These are phyloP conservation scores for Musa schizocarpa DNA, from an alignment of 176 grass and related monocot genomes.

Conservation along the genomic window DNA sequence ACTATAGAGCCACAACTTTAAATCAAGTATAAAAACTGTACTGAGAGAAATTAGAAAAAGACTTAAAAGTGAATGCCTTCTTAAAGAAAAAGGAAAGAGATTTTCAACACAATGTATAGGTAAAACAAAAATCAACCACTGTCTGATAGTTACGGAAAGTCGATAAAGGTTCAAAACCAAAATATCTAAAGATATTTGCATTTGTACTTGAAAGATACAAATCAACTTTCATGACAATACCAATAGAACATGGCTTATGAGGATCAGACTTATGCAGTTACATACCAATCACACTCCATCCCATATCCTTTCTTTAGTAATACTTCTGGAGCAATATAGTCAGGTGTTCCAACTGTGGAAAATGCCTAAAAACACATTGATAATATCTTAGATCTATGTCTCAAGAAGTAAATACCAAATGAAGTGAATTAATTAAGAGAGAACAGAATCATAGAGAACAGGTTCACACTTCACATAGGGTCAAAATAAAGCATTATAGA, in stretches of 20 bases:
- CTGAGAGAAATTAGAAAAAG: background rate
- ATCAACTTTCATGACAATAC: background rate
- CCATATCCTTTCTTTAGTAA: slow-evolving; percentile 99
- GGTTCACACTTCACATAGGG: background rate
- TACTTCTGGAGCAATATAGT: slow-evolving; percentile 99
- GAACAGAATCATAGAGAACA: background rate
- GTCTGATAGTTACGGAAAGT: background rate
- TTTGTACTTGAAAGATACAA: background rate
- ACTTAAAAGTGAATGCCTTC: background rate
- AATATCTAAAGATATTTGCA: background rate
- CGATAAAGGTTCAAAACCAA: slow-evolving; percentile 1
- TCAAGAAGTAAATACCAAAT: slow-evolving; percentile 13
- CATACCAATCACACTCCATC: slow-evolving; percentile 97
- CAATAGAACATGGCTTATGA: background rate
- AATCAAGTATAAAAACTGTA: background rate
- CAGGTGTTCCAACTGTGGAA: slow-evolving; percentile 94
- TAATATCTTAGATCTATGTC: background rate
- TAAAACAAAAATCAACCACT: background rate
- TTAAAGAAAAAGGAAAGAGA: background rate
- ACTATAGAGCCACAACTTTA: background rate
- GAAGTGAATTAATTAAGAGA: slow-evolving; percentile 5
- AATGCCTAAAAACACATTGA: slow-evolving; percentile 50
- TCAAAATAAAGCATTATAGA: background rate
- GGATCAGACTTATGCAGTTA: background rate
- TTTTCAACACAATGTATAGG: background rate